Evolutionary conservation across 1,284 basidiomycete genomes (phyloP).

Genomic region (Cryptococcus neoformans): DNA sequence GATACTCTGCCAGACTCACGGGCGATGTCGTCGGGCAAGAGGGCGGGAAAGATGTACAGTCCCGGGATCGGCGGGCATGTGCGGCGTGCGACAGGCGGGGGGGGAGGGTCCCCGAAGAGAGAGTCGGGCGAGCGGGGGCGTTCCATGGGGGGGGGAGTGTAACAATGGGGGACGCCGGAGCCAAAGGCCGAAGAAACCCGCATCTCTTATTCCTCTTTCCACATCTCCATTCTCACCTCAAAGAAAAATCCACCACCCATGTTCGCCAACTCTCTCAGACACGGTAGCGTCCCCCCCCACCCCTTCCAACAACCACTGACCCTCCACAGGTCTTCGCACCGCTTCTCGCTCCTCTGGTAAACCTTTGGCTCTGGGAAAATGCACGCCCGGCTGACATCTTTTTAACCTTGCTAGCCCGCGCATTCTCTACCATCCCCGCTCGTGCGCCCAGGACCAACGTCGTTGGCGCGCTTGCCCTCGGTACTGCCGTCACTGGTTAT

Average conservation of each 20-base stretch:
- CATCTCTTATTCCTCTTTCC: background rate
- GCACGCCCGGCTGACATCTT: too few species aligned
- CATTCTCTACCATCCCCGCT: slow-evolving; percentile 35
- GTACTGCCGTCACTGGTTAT: slow-evolving; percentile 29
- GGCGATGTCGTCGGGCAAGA: slow-evolving; percentile 16
- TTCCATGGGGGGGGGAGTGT: too few species aligned
- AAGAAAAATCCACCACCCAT: too few species aligned
- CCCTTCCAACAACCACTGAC: too few species aligned
- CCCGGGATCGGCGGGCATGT: slow-evolving; percentile 25
- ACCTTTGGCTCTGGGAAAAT: too few species aligned
- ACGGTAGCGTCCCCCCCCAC: slow-evolving; percentile 22
- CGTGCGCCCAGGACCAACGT: slow-evolving; percentile 23
- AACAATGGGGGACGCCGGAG: too few species aligned
- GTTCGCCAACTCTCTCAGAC: slow-evolving; percentile 42
- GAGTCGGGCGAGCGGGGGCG: slow-evolving; percentile 12
- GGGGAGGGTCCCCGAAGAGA: slow-evolving; percentile 11
- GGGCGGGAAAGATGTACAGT: slow-evolving; percentile 27
- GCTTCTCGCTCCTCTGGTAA: slow-evolving; percentile 44
- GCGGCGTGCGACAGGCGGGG: slow-evolving; percentile 3
- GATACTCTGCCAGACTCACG: too few species aligned
- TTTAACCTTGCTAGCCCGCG: slow-evolving; percentile 14
- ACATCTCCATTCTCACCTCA: too few species aligned
- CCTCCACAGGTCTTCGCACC: slow-evolving; percentile 34
- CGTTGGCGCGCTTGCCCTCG: slow-evolving; percentile 24
- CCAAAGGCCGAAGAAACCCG: too few species aligned